These are phyloP conservation scores for Coemansia sp. DNA, from an alignment of 192 early-diverging fungal genomes.

Conservation along the genomic window DNA sequence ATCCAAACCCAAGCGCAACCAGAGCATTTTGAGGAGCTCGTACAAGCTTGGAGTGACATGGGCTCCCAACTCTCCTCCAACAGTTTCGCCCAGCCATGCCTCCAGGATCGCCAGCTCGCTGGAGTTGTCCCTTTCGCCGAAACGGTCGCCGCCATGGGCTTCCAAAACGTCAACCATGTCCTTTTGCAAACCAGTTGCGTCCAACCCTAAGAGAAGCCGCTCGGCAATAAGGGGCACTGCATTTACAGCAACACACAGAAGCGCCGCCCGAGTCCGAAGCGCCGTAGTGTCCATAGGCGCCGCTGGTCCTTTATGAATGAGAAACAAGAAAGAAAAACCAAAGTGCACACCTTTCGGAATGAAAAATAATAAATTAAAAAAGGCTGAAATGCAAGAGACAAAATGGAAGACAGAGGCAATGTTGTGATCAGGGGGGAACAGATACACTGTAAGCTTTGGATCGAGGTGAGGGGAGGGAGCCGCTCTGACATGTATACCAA, in stretches of 20 bases:
- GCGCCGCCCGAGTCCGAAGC: constrained; percentile 10
- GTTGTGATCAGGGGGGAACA: too few relatives aligned
- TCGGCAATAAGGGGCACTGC: constrained; percentile 27
- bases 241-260: constrained; percentile 37
- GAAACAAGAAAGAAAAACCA: not conserved
- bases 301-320: not conserved
- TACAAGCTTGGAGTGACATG: not conserved
- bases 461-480: too few relatives aligned
- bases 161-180: constrained; percentile 15
- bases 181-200: not conserved
- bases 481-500: too few relatives aligned
- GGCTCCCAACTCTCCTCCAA: not conserved
- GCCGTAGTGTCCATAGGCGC: not conserved
- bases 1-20: not conserved
- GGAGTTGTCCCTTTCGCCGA: constrained; percentile 47
- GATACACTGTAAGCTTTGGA: too few relatives aligned
- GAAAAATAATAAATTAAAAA: too few relatives aligned
- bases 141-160: constrained; percentile 37
- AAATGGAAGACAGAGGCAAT: too few relatives aligned
- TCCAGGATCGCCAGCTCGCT: constrained; percentile 21
- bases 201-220: not conserved
- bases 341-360: not conserved
- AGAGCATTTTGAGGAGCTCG: not conserved
- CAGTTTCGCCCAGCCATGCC: constrained; percentile 12
- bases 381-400: too few relatives aligned